phyloP scores from a whole-genome alignment of 495 filamentous ascomycete genomes.

The Aspergillus ostianus region DNA sequence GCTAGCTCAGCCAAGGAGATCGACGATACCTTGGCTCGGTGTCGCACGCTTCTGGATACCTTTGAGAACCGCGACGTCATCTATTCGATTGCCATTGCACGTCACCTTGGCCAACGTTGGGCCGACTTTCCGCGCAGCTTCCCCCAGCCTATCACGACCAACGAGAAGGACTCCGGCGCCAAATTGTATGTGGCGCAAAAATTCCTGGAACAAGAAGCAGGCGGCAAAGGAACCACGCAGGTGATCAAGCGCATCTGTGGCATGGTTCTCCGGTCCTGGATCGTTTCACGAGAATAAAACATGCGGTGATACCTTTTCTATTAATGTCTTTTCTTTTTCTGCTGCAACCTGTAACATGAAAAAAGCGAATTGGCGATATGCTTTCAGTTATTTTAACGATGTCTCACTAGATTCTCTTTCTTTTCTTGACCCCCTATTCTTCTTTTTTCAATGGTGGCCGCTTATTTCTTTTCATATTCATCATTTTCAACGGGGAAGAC shows the following conservation, averaged over 20 bases:
- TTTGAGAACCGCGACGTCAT: slow-evolving; percentile 89
- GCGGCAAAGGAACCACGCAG: slow-evolving; percentile 71
- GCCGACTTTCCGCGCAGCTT: slow-evolving; percentile 61
- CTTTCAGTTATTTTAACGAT: slow-evolving; percentile 10
- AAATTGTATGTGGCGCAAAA: slow-evolving; percentile 77
- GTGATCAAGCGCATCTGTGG: slow-evolving; percentile 75
- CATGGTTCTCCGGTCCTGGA: slow-evolving; percentile 63
- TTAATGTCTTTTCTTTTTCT: slow-evolving; percentile 13
- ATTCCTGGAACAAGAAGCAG: slow-evolving; percentile 75
- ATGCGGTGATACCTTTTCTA: slow-evolving; percentile 1
- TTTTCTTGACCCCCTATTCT: slow-evolving; percentile 2
- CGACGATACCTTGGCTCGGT: slow-evolving; percentile 58
- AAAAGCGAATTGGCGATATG: slow-evolving; percentile 19
- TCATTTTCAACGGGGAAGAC: slow-evolving; percentile 9
- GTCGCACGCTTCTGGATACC: slow-evolving; percentile 69
- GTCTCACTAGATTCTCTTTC: slow-evolving; percentile 18
- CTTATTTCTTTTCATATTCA: slow-evolving; percentile 1
- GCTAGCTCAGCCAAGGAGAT: slow-evolving; percentile 56
- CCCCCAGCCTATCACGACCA: slow-evolving; percentile 56
- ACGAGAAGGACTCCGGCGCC: slow-evolving; percentile 67
- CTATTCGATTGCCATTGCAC: slow-evolving; percentile 80
- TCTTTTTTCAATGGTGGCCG: not conserved
- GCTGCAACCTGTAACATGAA: slow-evolving; percentile 25
- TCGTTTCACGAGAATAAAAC: slow-evolving; percentile 40
- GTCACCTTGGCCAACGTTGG: slow-evolving; percentile 68